Conservation (phyloP, 1,284 basidiomycete species). For the Hortiboletus rubellus region DNA sequence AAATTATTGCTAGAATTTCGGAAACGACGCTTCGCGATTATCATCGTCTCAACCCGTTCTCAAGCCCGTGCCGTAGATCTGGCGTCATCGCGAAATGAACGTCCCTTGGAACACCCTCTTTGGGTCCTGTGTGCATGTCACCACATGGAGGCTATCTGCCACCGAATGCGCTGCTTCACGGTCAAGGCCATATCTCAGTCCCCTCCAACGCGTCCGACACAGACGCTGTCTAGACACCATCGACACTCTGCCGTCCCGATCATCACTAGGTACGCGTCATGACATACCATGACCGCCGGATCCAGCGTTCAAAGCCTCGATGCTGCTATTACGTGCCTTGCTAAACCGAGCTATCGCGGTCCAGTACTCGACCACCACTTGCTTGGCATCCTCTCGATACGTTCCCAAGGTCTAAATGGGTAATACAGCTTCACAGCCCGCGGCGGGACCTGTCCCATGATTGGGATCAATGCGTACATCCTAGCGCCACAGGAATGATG, state of each 20-base stretch:
- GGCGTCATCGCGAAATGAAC: slow-evolving; percentile 19
- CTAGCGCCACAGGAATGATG: slow-evolving; percentile 17
- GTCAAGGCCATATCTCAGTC: slow-evolving; percentile 4
- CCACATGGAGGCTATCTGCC: slow-evolving; percentile 17
- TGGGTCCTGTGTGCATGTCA: slow-evolving; percentile 18
- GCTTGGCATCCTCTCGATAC: not conserved
- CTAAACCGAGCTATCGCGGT: not conserved
- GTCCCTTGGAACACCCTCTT: slow-evolving; percentile 16
- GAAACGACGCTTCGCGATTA: slow-evolving; percentile 24
- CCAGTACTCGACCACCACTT: not conserved
- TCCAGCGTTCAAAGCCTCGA: not conserved
- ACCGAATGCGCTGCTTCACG: slow-evolving; percentile 3
- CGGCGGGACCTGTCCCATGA: slow-evolving; percentile 1
- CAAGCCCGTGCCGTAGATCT: slow-evolving; percentile 19
- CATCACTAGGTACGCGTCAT: slow-evolving; percentile 7
- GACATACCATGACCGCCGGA: slow-evolving; percentile 7
- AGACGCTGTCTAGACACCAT: slow-evolving; percentile 9
- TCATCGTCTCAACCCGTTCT: slow-evolving; percentile 15
- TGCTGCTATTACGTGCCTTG: slow-evolving; percentile 11
- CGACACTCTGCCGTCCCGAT: slow-evolving; percentile 7
- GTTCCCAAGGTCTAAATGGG: not conserved
- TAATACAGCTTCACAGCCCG: not conserved
- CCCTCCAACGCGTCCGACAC: slow-evolving; percentile 4
- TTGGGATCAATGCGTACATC: not conserved
- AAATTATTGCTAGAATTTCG: slow-evolving; percentile 11